These are phyloP conservation scores for Stephania cephalantha DNA, from an alignment of 164 flowering plant species.

Conservation along the genomic window DNA sequence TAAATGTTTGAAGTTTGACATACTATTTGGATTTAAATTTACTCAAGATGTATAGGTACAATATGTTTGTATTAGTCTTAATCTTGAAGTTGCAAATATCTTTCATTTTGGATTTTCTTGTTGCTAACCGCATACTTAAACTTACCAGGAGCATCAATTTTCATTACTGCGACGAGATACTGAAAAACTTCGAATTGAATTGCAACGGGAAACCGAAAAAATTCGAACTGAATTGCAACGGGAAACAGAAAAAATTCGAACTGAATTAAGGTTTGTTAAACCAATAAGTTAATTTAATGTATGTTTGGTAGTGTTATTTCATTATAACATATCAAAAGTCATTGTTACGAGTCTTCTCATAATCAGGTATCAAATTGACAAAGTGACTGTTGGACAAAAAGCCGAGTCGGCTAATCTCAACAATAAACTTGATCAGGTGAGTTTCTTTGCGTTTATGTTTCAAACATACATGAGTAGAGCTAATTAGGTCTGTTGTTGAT, in stretches of 20 bases:
- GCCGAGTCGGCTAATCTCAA: slow-evolving; percentile 52
- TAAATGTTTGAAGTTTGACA: too few species aligned
- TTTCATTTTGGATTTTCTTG: too few species aligned
- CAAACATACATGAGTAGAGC: too few species aligned
- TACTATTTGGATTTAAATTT: too few species aligned
- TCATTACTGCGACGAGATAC: slow-evolving; percentile 64
- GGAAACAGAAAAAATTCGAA: slow-evolving; percentile 72
- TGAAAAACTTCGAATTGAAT: slow-evolving; percentile 54
- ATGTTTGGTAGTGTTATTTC: background rate
- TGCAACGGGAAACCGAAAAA: slow-evolving; percentile 43
- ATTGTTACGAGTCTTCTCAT: background rate
- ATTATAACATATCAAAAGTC: background rate
- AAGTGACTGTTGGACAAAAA: slow-evolving; percentile 60
- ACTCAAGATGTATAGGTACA: too few species aligned
- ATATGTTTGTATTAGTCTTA: too few species aligned
- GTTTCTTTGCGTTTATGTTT: slow-evolving; percentile 4
- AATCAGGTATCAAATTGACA: slow-evolving; percentile 61
- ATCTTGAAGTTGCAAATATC: too few species aligned
- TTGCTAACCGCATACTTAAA: too few species aligned
- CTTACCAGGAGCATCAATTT: slow-evolving; percentile 58
- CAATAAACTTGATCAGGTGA: slow-evolving; percentile 56
- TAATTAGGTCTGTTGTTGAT: background rate
- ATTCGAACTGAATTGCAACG: slow-evolving; percentile 31
- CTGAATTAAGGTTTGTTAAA: slow-evolving; percentile 58
- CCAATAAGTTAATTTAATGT: background rate